Evolutionary conservation across 192 early-diverging fungal genomes (phyloP), one percentile per base, ranked within the genome.

Genomic region (Chytriomyces confervae): DNA sequence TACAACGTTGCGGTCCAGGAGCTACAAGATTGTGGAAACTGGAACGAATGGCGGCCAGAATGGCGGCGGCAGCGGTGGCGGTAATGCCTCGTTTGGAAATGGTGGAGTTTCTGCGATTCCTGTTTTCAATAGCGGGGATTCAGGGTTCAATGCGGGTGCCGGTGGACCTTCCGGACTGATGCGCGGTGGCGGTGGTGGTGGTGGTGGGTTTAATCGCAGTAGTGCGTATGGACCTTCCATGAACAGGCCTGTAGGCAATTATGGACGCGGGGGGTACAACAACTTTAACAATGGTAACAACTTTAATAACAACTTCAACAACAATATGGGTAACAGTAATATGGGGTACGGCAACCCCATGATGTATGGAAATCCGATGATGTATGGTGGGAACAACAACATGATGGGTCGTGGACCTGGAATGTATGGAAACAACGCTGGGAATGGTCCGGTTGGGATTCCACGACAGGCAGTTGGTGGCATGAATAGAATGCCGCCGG

Each of bases 71-170:
- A 5, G 57, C 20, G 57, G 16, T 16, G 57, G 57, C 20, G 57
- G 16, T 3, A 20, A 20, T 60, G 57, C 13, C 20, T 16, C 13
- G 57, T 16, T 20, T 60, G 57, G 13, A 60, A 20, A 20, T n/a
- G 20, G 20, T 60, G 63, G 63, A 13, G 63, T 36, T 18, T 46
- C 18, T 48, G 66, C 66, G 66, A 68, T 68, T 48, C 66, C 66
- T 13, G 66, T 68, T 16, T 11, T 68, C 13, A 68, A 29, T 9
- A 45, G 29, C 23, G 66, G 47, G 13, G 16, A 57, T 13, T 20
- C 53, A 57, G 16, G 44, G 11, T 9, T 18, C 9, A 64, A 64
- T 64, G 62, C 5, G 23, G 62, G 62, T 16, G 5, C 24, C 5
- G 24, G 36, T 36, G 36, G 36, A 36, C 4, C 36, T 36, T 36